Evolutionary conservation across 140 eudicot species (phyloP), one percentile per base, ranked within the genome.

Genomic region (Oenanthe javanica): DNA sequence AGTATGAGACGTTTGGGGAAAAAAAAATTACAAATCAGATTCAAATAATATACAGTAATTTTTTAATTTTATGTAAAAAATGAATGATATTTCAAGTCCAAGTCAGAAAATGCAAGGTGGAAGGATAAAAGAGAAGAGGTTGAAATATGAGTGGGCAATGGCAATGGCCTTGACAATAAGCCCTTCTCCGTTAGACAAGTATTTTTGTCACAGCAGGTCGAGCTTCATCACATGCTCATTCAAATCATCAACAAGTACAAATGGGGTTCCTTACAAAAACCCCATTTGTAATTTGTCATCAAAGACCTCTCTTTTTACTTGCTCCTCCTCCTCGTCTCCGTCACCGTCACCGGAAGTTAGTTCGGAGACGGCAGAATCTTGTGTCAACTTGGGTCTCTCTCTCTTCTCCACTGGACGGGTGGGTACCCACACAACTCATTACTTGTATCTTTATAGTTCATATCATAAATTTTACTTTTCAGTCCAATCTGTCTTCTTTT

Each of bases 371-470:
- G 96, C 98, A 18, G 97, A 92, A 81, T 90, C 95, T 18, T 90
- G 96, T 78, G 91, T 94, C 71, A 94, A 92, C 74, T 76, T 88
- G 81, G 98, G 98, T 4, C 97, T 94, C 38, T 67, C 90, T 45
- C 95, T 94, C 79, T 94, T 94, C 85, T 85, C 97, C 51, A 90
- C 81, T 79, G 99, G 97, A 79, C 89, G 95, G 97, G 36, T 31
- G 36, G 36, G 36, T 31, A 31, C 36, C 36, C 36, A 31, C 36
- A 31, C 36, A 31, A 31, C 36, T 31, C 36, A 31, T 16, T 54
- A 49, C 54, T 49, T 9, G 63, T 54, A 54, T 54, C 23, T 57
- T 51, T 14, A 31, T 31, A 31, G 36, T 31, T 31, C 36, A 31
- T 31, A 31, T 31, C 36, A 31, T 31, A 31, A 31, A 31, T 31